These are phyloP conservation scores for Trichoderma aggressivum DNA, from an alignment of 2,329 filamentous ascomycete genomes.

Conservation along the genomic window DNA sequence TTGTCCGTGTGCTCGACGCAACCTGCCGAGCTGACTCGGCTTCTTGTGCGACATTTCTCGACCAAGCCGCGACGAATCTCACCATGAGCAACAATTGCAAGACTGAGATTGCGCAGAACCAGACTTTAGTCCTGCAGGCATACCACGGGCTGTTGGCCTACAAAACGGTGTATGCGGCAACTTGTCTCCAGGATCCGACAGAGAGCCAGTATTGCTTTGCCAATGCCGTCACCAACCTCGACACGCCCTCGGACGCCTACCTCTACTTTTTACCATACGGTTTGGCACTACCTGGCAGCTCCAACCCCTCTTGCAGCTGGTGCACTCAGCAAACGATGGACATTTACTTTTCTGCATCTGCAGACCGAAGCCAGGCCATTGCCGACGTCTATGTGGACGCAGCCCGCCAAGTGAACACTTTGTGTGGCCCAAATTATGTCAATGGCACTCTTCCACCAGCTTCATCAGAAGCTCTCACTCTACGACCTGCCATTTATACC, in stretches of 20 bases:
- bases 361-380: constrained; percentile 63
- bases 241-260: constrained; percentile 68
- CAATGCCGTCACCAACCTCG: constrained; percentile 74
- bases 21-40: constrained; percentile 68
- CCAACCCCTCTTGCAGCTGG: constrained; percentile 68
- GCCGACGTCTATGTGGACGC: constrained; percentile 66
- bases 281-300: constrained; percentile 60
- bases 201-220: constrained; percentile 76
- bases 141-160: constrained; percentile 76
- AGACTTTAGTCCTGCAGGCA: constrained; percentile 69
- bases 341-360: constrained; percentile 68
- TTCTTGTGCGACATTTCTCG: constrained; percentile 64
- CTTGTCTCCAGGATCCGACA: constrained; percentile 68
- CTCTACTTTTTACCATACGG: constrained; percentile 86
- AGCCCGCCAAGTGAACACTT: constrained; percentile 68
- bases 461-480: constrained; percentile 21
- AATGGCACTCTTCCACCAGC: constrained; percentile 51
- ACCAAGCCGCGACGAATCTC: constrained; percentile 62
- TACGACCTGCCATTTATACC: constrained; percentile 22
- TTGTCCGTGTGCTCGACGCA: constrained; percentile 74
- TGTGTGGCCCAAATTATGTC: constrained; percentile 57
- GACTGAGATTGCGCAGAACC: constrained; percentile 62
- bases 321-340: constrained; percentile 81
- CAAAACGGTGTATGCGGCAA: constrained; percentile 71
- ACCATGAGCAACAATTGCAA: constrained; percentile 63